phyloP scores from a whole-genome alignment of 2,329 filamentous ascomycete species.

The Triangularia setosa region DNA sequence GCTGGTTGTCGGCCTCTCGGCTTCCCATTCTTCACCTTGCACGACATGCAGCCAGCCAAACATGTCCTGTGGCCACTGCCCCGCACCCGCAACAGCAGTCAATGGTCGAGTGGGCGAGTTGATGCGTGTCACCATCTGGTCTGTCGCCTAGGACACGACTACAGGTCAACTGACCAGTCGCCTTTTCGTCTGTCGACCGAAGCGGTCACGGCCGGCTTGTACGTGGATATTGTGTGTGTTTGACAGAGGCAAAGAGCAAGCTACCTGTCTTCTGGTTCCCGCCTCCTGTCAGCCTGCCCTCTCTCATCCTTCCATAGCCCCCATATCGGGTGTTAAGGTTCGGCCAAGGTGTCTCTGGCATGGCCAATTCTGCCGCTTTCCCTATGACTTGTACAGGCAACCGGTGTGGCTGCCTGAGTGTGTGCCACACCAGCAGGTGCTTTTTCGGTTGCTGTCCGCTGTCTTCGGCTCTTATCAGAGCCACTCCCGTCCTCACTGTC shows the following conservation, averaged over 20 bases:
- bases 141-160: background rate
- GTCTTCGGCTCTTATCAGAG: background rate
- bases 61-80: slow-evolving; percentile 1
- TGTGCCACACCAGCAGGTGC: background rate
- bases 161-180: background rate
- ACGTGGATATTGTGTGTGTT: background rate
- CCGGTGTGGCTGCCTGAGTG: slow-evolving; percentile 13
- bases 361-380: slow-evolving; percentile 1
- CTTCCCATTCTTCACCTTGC: slow-evolving; percentile 13
- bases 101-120: background rate
- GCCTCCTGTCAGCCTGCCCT: background rate
- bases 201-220: background rate
- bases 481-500: background rate
- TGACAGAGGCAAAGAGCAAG: background rate
- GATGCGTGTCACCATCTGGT: slow-evolving; percentile 1
- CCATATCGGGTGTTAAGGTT: background rate
- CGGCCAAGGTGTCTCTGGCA: background rate
- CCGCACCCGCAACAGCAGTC: slow-evolving; percentile 3
- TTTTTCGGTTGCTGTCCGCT: background rate
- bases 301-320: background rate
- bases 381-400: slow-evolving; percentile 12
- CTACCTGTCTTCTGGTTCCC: background rate
- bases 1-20: slow-evolving; percentile 16
- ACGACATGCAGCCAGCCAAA: slow-evolving; percentile 10
- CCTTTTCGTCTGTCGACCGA: background rate